These are phyloP conservation scores for Microbotryum saponariae DNA, from an alignment of 1,284 basidiomycete species.

Conservation along the genomic window DNA sequence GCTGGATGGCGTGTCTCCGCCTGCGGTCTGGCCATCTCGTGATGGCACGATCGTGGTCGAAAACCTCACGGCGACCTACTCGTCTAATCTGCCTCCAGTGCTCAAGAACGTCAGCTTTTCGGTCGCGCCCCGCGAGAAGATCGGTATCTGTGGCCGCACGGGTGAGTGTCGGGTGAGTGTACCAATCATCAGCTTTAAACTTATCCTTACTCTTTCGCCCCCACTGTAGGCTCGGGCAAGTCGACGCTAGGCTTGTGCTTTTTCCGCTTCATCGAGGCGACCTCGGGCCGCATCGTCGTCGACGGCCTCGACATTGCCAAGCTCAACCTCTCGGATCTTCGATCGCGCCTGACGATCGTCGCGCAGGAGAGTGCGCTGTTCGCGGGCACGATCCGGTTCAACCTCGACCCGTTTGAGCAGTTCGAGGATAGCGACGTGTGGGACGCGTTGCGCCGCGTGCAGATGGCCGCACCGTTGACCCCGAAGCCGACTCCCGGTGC, in stretches of 20 bases:
- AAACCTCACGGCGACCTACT: conserved; percentile 45
- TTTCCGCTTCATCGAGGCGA: conserved; percentile 47
- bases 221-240: conserved; percentile 37
- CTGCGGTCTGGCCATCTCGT: conserved; percentile 47
- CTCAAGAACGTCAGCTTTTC: conserved; percentile 47
- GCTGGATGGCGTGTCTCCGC: conserved; percentile 44
- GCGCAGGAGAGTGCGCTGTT: conserved; percentile 48
- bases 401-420: conserved; percentile 43
- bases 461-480: conserved; percentile 39
- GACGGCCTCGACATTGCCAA: conserved; percentile 47
- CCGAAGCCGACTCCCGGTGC: conserved; percentile 5
- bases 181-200: neutral
- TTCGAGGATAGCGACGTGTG: conserved; percentile 48
- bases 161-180: conserved; percentile 39
- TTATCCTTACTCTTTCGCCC: no score
- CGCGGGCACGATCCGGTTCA: conserved; percentile 38
- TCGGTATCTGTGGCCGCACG: conserved; percentile 50
- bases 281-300: conserved; percentile 43
- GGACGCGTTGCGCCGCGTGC: conserved; percentile 48
- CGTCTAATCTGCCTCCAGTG: conserved; percentile 47
- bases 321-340: conserved; percentile 45
- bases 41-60: conserved; percentile 45
- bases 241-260: conserved; percentile 45
- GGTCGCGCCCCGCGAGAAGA: conserved; percentile 45
- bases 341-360: conserved; percentile 49